These are phyloP conservation scores for Penicillium cosmopolitanum DNA, from an alignment of 495 filamentous ascomycete species.

Conservation along the genomic window DNA sequence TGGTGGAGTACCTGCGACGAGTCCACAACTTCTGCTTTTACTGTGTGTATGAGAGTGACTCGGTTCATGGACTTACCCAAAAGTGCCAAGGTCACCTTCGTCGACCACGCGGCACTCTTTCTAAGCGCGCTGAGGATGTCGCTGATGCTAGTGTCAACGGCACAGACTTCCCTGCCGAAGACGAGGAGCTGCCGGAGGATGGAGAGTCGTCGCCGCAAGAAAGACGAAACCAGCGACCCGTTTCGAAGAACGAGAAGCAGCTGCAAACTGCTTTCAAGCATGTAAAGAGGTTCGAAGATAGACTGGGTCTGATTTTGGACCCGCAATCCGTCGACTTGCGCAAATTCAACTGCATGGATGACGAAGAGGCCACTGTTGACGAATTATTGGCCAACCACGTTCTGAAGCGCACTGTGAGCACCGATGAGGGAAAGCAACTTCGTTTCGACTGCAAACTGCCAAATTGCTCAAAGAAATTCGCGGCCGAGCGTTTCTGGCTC, in stretches of 20 bases:
- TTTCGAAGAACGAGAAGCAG: constrained; percentile 84
- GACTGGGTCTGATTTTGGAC: constrained; percentile 87
- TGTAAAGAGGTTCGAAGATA: constrained; percentile 99
- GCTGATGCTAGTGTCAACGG: constrained; percentile 80
- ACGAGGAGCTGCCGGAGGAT: constrained; percentile 68
- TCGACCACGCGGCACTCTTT: constrained; percentile 81
- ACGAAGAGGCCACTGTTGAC: constrained; percentile 83
- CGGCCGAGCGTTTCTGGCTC: constrained; percentile 93
- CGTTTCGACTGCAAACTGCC: constrained; percentile 97
- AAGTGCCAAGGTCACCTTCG: constrained; percentile 97
- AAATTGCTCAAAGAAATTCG: constrained; percentile 95
- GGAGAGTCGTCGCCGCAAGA: constrained; percentile 64
- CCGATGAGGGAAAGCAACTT: constrained; percentile 78
- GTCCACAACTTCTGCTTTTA: constrained; percentile 99
- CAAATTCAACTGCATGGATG: constrained; percentile 87
- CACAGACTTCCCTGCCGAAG: constrained; percentile 79
- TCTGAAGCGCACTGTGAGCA: constrained; percentile 63
- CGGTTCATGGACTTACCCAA: constrained; percentile 89
- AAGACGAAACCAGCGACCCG: constrained; percentile 65
- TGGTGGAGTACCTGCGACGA: constrained; percentile 94
- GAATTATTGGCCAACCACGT: constrained; percentile 71
- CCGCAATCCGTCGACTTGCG: constrained; percentile 81
- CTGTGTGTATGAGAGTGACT: constrained; percentile 98
- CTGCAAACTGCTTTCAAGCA: constrained; percentile 95
- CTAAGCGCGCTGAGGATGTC: constrained; percentile 78